Evolutionary conservation across 805 yeast genomes (phyloP).

Genomic region (Kodamaea nitidulidarum): DNA sequence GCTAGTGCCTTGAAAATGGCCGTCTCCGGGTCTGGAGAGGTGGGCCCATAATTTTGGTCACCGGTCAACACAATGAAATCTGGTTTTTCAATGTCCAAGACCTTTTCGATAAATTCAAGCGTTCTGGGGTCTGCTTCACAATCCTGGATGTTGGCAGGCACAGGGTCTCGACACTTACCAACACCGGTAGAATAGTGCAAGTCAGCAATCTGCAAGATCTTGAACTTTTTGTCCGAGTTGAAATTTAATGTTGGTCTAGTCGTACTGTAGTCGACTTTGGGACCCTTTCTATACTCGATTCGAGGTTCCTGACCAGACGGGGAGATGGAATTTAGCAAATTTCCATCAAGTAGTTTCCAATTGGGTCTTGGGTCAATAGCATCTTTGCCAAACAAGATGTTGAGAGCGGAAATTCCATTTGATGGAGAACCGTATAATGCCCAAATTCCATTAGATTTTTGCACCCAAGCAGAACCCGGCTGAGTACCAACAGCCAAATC

Average conservation of each 20-base stretch:
- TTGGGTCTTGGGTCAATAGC: constrained; percentile 73
- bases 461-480: constrained; percentile 43
- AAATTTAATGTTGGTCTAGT: constrained; percentile 29
- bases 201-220: constrained; percentile 86
- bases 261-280: constrained; percentile 23
- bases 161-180: constrained; percentile 75
- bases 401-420: constrained; percentile 47
- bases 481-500: background rate
- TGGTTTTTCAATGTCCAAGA: constrained; percentile 73
- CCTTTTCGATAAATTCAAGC: constrained; percentile 50
- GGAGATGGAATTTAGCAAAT: constrained; percentile 3
- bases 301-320: constrained; percentile 13
- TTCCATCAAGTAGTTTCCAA: constrained; percentile 41
- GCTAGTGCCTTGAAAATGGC: constrained; percentile 68
- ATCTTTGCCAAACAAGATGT: constrained; percentile 67
- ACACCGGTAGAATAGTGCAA: constrained; percentile 82
- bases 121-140: constrained; percentile 84
- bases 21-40: constrained; percentile 75
- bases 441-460: constrained; percentile 54
- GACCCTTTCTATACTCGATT: constrained; percentile 33
- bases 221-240: constrained; percentile 48
- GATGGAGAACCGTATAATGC: constrained; percentile 45
- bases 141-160: constrained; percentile 44
- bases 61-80: constrained; percentile 86
- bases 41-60: constrained; percentile 83